Base-by-base conservation (phyloP, 352 stramenopile genomes). In the Peronosclerospora sorghi region DNA sequence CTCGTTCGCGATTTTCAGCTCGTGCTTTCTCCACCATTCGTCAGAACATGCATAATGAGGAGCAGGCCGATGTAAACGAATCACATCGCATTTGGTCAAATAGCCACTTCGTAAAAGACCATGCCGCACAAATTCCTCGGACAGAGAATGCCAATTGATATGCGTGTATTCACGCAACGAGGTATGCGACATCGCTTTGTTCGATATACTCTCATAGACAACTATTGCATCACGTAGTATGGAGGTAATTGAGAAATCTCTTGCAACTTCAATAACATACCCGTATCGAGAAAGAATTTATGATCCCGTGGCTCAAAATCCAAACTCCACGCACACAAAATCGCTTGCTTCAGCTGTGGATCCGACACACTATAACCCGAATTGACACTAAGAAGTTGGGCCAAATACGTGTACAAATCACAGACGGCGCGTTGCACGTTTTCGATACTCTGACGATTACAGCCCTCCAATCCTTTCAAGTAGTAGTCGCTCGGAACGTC, bases 401-500 rank as follows among this genome's bases (percentile, higher is more conserved):
- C 68, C n/a, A 94, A 54, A n/a, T 77, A 62, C 1, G 57, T 48
- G 35, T 94, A 94, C 0, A 94, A 49, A n/a, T 75, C 68, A 42
- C 68, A 83, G 37, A 94, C 91, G 2, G 78, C 67, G 8, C 37
- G 39, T 46, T 86, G 78, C 8, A 90, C 65, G 5, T 46, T 54
- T 21, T 88, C 52, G 5, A 76, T 59, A 15, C 62, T 80, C 4
- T 68, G 65, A 12, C 73, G 63, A 53, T 69, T 84, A 41, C 76
- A 94, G 0, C 78, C 81, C 59, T 94, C 81, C 10, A 94, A 63
- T 12, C 79, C 78, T 47, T 94, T 94, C 19, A 91, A 51, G 35
- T 94, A 91, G 36, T 94, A 0, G 81, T 94, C 32, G 81, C 78
- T 7, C 81, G 76, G 40, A 94, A 94, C 0, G 73, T 88, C 42